Conservation (phyloP, 73 alveolate genomes). For the Paramecium primaurelia region DNA sequence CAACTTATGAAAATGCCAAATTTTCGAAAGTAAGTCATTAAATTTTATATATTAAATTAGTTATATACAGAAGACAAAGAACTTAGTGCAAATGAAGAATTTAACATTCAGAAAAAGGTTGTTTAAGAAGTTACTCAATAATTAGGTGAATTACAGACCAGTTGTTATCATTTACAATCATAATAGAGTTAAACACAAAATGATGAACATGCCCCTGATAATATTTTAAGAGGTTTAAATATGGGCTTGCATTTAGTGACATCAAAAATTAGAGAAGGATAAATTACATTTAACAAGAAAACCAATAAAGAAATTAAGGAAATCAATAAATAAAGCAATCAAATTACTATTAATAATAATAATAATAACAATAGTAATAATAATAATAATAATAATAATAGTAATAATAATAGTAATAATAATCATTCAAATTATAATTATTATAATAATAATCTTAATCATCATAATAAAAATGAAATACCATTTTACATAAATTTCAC, state of each 20-base stretch:
- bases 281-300: neutral
- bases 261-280: neutral
- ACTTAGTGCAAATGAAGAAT: neutral
- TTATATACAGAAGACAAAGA: constrained; percentile 35
- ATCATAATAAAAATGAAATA: neutral
- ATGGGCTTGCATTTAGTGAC: constrained; percentile 23
- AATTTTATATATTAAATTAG: neutral
- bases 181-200: neutral
- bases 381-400: neutral
- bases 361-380: neutral
- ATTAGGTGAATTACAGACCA: neutral
- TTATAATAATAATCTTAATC: neutral
- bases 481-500: neutral
- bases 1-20: neutral
- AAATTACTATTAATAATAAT: neutral
- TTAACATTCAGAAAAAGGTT: neutral
- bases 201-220: constrained; percentile 22
- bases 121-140: neutral
- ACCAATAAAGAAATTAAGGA: neutral
- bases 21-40: neutral
- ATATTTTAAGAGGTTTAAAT: neutral
- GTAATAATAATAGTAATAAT: too few species aligned
- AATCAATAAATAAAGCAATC: neutral
- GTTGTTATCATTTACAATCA: neutral
- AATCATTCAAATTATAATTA: too few species aligned